Evolutionary conservation across 768 basidiomycete species (phyloP).

Genomic region (Porphyrellus cyaneotinctus): DNA sequence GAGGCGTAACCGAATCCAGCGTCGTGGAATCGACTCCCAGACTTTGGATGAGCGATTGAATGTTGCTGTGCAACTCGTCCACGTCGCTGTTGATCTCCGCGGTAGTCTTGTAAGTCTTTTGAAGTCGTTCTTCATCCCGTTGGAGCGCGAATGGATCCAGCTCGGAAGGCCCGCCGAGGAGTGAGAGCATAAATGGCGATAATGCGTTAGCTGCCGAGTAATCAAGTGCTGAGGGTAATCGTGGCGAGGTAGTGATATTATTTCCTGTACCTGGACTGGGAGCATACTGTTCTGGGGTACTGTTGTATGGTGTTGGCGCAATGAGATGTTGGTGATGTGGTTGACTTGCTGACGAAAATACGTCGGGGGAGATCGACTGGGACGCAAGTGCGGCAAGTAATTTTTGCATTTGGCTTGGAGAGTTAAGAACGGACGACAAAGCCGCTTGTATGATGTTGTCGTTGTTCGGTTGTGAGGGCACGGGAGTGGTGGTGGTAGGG

Average conservation of each 20-base stretch:
- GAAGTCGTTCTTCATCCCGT: conserved; percentile 41
- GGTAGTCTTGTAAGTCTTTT: conserved; percentile 56
- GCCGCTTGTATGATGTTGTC: conserved; percentile 47
- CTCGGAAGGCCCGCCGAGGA: conserved; percentile 25
- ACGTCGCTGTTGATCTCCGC: conserved; percentile 71
- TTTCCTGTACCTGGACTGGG: conserved; percentile 1
- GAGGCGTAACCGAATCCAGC: conserved; percentile 12
- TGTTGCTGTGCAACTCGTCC: conserved; percentile 59
- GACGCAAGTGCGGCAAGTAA: conserved; percentile 44
- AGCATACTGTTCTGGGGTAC: conserved; percentile 6
- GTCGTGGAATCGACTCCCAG: conserved; percentile 57
- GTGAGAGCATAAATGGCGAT: conserved; percentile 24
- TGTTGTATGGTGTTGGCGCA: conserved; percentile 29
- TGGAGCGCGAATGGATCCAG: conserved; percentile 32
- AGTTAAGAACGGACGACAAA: conserved; percentile 46
- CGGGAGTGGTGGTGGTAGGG: conserved; percentile 6
- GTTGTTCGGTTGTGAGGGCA: conserved; percentile 29
- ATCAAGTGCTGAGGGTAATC: conserved; percentile 20
- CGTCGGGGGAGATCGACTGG: conserved; percentile 23
- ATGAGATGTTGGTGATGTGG: conserved; percentile 25
- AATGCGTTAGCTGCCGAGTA: conserved; percentile 19
- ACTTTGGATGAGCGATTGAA: conserved; percentile 67
- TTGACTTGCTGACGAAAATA: conserved; percentile 16
- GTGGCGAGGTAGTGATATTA: conserved; percentile 10
- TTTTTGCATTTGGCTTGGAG: conserved; percentile 56